Conservation (phyloP, 2,329 filamentous ascomycete species). For the Botrytis hyacinthi region DNA sequence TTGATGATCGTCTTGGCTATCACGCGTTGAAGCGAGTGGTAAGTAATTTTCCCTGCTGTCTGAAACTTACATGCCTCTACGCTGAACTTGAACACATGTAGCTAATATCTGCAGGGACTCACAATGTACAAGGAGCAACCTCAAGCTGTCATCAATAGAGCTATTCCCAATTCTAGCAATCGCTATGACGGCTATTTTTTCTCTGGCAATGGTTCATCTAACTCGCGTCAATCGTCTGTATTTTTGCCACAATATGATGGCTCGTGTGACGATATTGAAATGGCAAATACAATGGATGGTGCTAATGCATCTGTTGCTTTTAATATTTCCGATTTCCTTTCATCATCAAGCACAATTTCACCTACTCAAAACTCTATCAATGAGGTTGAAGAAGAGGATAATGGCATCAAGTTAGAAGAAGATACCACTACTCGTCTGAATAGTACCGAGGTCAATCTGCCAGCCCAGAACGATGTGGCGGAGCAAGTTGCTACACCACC, state of each 20-base stretch:
- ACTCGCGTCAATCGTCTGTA: not conserved
- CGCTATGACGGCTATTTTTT: not conserved
- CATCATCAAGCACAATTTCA: too few relatives aligned
- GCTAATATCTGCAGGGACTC: not conserved
- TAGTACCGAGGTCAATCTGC: not conserved
- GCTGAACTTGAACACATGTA: not conserved
- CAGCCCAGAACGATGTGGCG: not conserved
- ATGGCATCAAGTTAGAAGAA: not conserved
- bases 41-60: not conserved
- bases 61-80: not conserved
- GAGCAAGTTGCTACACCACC: slow-evolving; percentile 1
- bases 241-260: not conserved
- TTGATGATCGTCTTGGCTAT: not conserved
- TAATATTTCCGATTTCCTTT: rapidly evolving
- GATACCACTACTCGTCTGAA: too few relatives aligned
- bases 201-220: not conserved
- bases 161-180: too few relatives aligned
- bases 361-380: not conserved
- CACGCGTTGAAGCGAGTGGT: not conserved
- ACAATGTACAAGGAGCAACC: not conserved
- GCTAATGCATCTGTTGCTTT: not conserved
- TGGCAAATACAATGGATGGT: not conserved
- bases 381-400: not conserved
- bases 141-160: not conserved
- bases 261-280: not conserved